These are phyloP conservation scores for Hibiscus trionum DNA, from an alignment of 345 rosid genomes.

Conservation along the genomic window DNA sequence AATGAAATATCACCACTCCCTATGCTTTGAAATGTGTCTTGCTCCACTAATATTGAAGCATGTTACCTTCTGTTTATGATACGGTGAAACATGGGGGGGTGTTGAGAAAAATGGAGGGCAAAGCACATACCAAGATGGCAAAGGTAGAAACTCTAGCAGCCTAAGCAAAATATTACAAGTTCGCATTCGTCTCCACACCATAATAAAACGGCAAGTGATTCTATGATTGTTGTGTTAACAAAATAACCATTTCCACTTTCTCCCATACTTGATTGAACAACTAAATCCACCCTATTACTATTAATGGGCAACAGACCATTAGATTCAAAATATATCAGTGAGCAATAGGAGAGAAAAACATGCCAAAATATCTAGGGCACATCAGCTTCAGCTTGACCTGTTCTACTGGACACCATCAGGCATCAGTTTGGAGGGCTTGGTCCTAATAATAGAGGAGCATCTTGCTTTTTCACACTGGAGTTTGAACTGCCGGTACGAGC, in stretches of 20 bases:
- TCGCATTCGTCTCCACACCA: too few species aligned
- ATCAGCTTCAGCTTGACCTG: neutral
- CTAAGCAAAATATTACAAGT: too few species aligned
- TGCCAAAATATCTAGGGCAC: neutral
- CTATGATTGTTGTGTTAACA: too few species aligned
- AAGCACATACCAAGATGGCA: constrained; percentile 12
- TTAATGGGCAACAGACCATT: too few species aligned
- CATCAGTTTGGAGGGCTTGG: constrained; percentile 26
- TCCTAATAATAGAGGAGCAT: constrained; percentile 57
- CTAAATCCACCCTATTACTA: neutral
- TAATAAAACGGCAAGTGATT: too few species aligned
- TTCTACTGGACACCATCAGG: neutral
- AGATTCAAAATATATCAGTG: neutral
- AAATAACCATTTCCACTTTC: too few species aligned
- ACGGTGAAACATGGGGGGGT: constrained; percentile 10
- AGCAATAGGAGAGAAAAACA: neutral
- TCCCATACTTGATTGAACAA: neutral
- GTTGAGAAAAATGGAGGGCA: constrained; percentile 17
- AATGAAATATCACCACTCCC: neutral
- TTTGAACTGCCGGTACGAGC: constrained; percentile 27
- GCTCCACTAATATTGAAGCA: neutral
- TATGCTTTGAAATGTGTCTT: neutral
- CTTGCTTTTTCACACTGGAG: constrained; percentile 36
- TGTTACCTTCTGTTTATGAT: too few species aligned
- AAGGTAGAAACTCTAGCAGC: neutral